Evolutionary conservation across 176 grass and related monocot genomes (phyloP).

Genomic region (Miscanthus lutarioriparius): DNA sequence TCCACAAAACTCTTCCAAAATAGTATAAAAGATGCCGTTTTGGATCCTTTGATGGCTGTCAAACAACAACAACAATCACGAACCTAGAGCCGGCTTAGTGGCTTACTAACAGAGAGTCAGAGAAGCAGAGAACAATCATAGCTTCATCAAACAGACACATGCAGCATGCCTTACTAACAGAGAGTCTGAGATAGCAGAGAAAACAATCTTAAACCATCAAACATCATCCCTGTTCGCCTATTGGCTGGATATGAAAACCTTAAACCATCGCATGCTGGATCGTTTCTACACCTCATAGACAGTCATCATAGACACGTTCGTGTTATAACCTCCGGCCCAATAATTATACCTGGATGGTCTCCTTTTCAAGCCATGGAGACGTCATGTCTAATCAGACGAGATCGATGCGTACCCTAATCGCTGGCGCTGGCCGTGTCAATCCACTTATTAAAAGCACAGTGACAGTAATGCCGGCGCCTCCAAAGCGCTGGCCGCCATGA

Average conservation of each 20-base stretch:
- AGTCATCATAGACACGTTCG: constrained; percentile 7
- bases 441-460: constrained; percentile 42
- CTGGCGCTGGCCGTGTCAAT: constrained; percentile 22
- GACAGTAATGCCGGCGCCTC: constrained; percentile 68
- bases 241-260: neutral
- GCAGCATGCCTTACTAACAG: neutral
- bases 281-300: neutral
- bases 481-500: constrained; percentile 32
- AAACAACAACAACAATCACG: constrained; percentile 27
- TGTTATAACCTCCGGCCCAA: neutral
- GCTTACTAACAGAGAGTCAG: neutral
- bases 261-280: neutral
- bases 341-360: constrained; percentile 16
- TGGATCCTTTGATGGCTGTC: constrained; percentile 35
- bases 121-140: neutral
- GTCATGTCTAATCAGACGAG: constrained; percentile 46
- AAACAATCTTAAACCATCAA: neutral
- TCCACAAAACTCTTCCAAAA: constrained; percentile 38
- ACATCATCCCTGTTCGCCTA: no score
- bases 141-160: neutral
- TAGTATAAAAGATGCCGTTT: constrained; percentile 42
- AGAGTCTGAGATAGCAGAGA: no score
- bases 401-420: constrained; percentile 26
- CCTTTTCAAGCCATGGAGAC: constrained; percentile 36
- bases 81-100: neutral